Evolutionary conservation across 257 asterid genomes (phyloP).

Genomic region (Gentiana straminea): DNA sequence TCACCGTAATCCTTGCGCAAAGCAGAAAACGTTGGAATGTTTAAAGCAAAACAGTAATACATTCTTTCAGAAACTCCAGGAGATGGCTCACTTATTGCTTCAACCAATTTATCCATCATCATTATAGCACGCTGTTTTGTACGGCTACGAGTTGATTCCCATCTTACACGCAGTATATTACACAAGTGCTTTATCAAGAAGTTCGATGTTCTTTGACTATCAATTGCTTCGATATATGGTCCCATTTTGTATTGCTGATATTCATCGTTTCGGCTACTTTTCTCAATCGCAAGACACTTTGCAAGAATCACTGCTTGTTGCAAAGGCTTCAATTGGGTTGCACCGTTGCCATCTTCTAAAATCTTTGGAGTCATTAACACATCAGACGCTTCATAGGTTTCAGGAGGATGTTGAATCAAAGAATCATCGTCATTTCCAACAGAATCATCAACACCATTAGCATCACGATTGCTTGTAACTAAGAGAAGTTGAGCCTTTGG

Average conservation of each 20-base stretch:
- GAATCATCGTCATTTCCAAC: constrained; percentile 20
- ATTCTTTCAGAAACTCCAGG: constrained; percentile 61
- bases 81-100: constrained; percentile 35
- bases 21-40: constrained; percentile 63
- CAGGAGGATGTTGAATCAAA: constrained; percentile 33
- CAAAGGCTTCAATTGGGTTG: constrained; percentile 41
- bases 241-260: constrained; percentile 81
- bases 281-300: constrained; percentile 58
- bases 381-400: constrained; percentile 67
- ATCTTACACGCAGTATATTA: constrained; percentile 60
- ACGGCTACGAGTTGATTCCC: constrained; percentile 90
- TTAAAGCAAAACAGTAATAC: constrained; percentile 53
- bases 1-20: constrained; percentile 83
- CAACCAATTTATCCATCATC: constrained; percentile 85
- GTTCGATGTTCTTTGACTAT: constrained; percentile 65
- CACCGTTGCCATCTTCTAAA: constrained; percentile 33
- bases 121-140: constrained; percentile 86
- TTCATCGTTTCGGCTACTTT: constrained; percentile 65
- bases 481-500: constrained; percentile 77
- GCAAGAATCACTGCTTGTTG: constrained; percentile 86
- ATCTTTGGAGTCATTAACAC: constrained; percentile 69
- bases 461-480: constrained; percentile 31
- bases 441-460: constrained; percentile 16
- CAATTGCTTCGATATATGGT: constrained; percentile 91
- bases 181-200: constrained; percentile 55